Evolutionary conservation across 257 asterid species (phyloP).

Genomic region (Nicotiana obtusifolia): DNA sequence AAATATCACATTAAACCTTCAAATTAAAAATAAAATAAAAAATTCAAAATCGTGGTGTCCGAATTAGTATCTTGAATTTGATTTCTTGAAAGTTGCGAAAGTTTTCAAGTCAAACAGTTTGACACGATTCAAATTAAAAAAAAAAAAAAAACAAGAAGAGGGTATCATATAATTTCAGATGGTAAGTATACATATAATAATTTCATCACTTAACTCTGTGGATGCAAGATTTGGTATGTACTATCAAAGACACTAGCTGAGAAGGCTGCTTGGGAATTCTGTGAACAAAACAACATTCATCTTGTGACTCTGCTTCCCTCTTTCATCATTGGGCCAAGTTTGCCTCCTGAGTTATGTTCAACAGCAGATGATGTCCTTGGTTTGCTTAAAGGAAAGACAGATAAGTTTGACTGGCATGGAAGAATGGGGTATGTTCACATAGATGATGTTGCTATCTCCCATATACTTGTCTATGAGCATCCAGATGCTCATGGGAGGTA

Average conservation of each 20-base stretch:
- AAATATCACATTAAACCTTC: too few relatives aligned
- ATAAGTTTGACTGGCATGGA: constrained; percentile 69
- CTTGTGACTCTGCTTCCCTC: constrained; percentile 69
- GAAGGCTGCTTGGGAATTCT: constrained; percentile 89
- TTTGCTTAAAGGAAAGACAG: constrained; percentile 66
- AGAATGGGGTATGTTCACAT: constrained; percentile 95
- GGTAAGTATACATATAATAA: not conserved
- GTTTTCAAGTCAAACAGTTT: not conserved
- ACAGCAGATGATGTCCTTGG: constrained; percentile 83
- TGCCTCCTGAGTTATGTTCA: constrained; percentile 54
- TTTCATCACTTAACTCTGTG: not conserved
- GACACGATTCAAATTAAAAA: not conserved
- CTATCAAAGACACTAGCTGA: constrained; percentile 84
- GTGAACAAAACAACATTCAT: constrained; percentile 50
- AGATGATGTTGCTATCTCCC: constrained; percentile 78
- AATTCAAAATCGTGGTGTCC: too few relatives aligned
- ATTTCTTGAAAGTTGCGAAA: not conserved
- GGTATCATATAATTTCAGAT: not conserved
- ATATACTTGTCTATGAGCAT: constrained; percentile 61
- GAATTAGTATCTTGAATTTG: not conserved
- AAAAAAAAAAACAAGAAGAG: not conserved
- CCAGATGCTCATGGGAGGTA: constrained; percentile 59
- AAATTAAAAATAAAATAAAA: too few relatives aligned
- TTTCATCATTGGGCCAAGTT: constrained; percentile 72
- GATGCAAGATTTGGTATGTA: constrained; percentile 62